Percentiles rank a stretch among this genome's conserved stretches.
Evolutionary conservation across 768 basidiomycete species (phyloP).

Genomic region (Russula sp.): DNA sequence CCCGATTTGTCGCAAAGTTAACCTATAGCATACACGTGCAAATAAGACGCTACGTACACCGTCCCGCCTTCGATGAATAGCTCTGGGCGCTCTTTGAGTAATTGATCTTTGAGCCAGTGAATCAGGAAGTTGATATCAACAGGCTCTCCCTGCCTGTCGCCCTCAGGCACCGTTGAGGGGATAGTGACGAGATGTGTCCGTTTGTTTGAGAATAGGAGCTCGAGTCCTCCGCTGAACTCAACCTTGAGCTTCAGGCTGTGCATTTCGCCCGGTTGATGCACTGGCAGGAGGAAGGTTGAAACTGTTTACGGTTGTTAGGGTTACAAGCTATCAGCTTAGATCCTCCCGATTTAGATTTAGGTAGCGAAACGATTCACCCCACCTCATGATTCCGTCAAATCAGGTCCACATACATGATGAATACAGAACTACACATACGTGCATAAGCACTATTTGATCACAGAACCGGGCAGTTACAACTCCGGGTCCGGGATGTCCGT

Average conservation of each 20-base stretch:
- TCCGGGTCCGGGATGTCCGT: background rate
- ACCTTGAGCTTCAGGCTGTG: conserved; percentile 44
- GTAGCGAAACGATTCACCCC: background rate
- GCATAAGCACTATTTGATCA: background rate
- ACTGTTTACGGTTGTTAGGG: conserved; percentile 7
- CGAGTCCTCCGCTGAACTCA: conserved; percentile 82
- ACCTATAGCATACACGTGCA: background rate
- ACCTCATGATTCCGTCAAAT: background rate
- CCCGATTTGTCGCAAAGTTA: background rate
- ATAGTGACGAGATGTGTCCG: conserved; percentile 53
- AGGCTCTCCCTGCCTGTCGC: conserved; percentile 34
- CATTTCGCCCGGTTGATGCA: conserved; percentile 4
- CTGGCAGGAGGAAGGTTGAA: background rate
- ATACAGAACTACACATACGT: background rate
- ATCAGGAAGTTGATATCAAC: conserved; percentile 74
- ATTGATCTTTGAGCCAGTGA: conserved; percentile 63
- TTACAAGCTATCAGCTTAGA: background rate
- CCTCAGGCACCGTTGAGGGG: conserved; percentile 39
- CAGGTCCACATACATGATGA: background rate
- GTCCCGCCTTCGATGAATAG: conserved; percentile 84
- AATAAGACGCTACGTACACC: conserved; percentile 54
- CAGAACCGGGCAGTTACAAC: background rate
- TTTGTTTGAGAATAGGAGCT: conserved; percentile 72
- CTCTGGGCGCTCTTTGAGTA: conserved; percentile 81
- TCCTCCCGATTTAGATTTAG: background rate